These are phyloP conservation scores for Lumnitzera littorea DNA, from an alignment of 345 rosid genomes.

Conservation along the genomic window DNA sequence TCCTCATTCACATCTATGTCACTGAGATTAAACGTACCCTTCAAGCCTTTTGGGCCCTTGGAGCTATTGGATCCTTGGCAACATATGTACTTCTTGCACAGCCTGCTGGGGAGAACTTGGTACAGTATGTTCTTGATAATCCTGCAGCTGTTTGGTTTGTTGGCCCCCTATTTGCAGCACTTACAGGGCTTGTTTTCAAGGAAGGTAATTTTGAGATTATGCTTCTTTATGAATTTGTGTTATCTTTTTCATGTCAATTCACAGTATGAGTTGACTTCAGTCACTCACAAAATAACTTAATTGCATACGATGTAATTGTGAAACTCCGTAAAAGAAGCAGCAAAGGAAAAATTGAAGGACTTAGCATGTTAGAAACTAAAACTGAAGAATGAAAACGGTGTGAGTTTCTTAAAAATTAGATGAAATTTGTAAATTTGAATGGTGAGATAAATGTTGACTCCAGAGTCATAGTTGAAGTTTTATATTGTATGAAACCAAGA, in stretches of 20 bases:
- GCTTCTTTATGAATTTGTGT: neutral
- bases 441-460: too few species aligned
- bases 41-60: slow-evolving; percentile 89
- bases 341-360: too few species aligned
- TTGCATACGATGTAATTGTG: too few species aligned
- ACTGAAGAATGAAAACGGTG: too few species aligned
- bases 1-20: slow-evolving; percentile 83
- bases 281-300: too few species aligned
- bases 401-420: too few species aligned
- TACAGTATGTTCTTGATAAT: slow-evolving; percentile 57
- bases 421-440: too few species aligned
- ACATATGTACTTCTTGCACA: slow-evolving; percentile 52
- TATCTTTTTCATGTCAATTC: neutral
- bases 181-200: slow-evolving; percentile 91
- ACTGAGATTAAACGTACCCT: slow-evolving; percentile 89
- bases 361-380: too few species aligned
- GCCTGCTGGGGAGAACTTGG: slow-evolving; percentile 61
- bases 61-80: slow-evolving; percentile 63
- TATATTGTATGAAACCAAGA: too few species aligned
- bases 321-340: too few species aligned
- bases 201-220: slow-evolving; percentile 44
- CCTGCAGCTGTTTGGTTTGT: slow-evolving; percentile 77
- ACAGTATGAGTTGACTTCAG: too few species aligned
- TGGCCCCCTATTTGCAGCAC: slow-evolving; percentile 86
- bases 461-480: too few species aligned